Evolutionary conservation across 2,329 filamentous ascomycete genomes (phyloP).

Genomic region (Alternaria dauci): DNA sequence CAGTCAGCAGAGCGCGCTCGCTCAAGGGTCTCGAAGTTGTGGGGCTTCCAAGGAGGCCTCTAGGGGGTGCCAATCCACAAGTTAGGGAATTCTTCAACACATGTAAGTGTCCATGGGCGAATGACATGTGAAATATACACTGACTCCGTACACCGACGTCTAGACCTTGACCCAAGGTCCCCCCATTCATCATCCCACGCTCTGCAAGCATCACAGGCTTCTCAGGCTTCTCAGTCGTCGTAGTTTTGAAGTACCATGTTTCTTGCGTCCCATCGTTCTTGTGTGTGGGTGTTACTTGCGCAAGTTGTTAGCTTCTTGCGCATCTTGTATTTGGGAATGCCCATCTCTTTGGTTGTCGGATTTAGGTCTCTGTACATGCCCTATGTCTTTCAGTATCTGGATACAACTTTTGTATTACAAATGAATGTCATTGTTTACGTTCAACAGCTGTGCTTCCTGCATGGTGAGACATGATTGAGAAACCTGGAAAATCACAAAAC

Average conservation of each 20-base stretch:
- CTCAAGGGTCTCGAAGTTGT: constrained; percentile 59
- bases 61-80: constrained; percentile 41
- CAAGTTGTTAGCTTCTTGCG: no score
- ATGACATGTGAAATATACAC: neutral
- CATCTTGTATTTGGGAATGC: neutral
- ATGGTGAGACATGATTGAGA: neutral
- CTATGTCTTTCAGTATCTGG: neutral
- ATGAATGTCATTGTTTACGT: neutral
- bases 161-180: neutral
- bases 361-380: neutral
- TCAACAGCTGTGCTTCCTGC: neutral
- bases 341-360: neutral
- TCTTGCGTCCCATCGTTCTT: neutral
- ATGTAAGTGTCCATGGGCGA: neutral
- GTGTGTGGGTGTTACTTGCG: neutral
- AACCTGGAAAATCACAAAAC: neutral
- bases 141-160: neutral
- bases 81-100: constrained; percentile 44
- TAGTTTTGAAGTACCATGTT: neutral
- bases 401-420: neutral
- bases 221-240: neutral
- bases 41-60: constrained; percentile 33
- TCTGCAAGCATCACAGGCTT: neutral
- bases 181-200: neutral
- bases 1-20: constrained; percentile 63